These are phyloP conservation scores for Rhynchosporium graminicola DNA, from an alignment of 2,329 filamentous ascomycete species.

Conservation along the genomic window DNA sequence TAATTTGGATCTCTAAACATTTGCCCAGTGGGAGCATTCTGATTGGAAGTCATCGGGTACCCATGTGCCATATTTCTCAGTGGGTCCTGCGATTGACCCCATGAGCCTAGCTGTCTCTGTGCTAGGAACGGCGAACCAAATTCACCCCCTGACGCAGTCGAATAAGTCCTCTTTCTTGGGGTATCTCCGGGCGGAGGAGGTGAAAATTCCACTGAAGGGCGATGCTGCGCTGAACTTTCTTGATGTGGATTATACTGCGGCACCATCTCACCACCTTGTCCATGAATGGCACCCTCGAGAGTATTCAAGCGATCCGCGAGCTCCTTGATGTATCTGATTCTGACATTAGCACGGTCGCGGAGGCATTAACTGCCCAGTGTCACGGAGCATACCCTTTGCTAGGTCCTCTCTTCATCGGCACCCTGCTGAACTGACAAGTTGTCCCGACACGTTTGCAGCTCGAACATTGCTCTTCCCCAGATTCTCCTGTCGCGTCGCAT, in stretches of 20 bases:
- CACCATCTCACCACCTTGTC: conserved; percentile 46
- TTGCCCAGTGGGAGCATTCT: conserved; percentile 22
- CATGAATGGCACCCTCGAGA: conserved; percentile 74
- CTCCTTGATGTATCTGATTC: conserved; percentile 80
- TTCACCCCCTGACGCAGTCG: conserved; percentile 49
- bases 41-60: conserved; percentile 24
- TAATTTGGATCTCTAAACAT: conserved; percentile 37
- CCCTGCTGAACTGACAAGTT: conserved; percentile 81
- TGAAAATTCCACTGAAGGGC: conserved; percentile 54
- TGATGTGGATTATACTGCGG: conserved; percentile 44
- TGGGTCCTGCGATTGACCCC: conserved; percentile 30
- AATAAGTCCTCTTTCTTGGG: conserved; percentile 50
- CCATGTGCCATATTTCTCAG: conserved; percentile 30
- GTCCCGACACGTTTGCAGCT: conserved; percentile 78
- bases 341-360: conserved; percentile 1
- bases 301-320: conserved; percentile 81
- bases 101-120: conserved; percentile 31
- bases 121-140: conserved; percentile 45
- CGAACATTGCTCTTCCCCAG: conserved; percentile 72
- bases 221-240: conserved; percentile 42
- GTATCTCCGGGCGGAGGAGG: conserved; percentile 49
- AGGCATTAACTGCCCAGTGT: not conserved
- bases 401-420: conserved; percentile 84
- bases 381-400: conserved; percentile 72
- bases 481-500: conserved; percentile 79